These are phyloP conservation scores for Bacterosira constricta DNA, from an alignment of 108 stramenopile genomes.

Conservation along the genomic window DNA sequence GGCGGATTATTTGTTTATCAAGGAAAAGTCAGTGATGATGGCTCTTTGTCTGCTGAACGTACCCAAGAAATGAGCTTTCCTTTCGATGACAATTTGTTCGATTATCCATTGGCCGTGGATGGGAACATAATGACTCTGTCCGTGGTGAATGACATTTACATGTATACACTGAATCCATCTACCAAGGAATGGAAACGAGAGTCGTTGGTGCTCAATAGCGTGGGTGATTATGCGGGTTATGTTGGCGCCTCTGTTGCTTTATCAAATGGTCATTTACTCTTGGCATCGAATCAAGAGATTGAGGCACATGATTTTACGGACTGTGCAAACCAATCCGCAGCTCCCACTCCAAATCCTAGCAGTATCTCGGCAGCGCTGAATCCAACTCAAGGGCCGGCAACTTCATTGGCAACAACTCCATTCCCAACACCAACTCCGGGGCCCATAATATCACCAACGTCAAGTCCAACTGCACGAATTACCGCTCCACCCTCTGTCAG, in stretches of 20 bases:
- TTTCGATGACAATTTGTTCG: slow-evolving; percentile 5
- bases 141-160: slow-evolving; percentile 4
- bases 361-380: neutral
- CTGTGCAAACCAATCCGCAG: slow-evolving; percentile 2
- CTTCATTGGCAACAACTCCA: neutral
- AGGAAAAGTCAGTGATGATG: neutral
- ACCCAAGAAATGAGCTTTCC: slow-evolving; percentile 21
- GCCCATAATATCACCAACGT: neutral
- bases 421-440: neutral
- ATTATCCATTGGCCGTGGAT: slow-evolving; percentile 5
- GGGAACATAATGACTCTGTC: slow-evolving; percentile 19
- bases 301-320: slow-evolving; percentile 11
- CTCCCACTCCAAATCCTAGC: neutral
- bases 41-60: neutral
- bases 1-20: slow-evolving; percentile 15
- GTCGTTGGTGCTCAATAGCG: slow-evolving; percentile 1
- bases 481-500: neutral
- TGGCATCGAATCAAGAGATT: neutral
- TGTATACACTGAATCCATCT: slow-evolving; percentile 12
- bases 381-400: neutral
- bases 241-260: neutral
- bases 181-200: slow-evolving; percentile 18
- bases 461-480: neutral
- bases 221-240: slow-evolving; percentile 16
- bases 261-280: slow-evolving; percentile 6